Evolutionary conservation across 2,329 filamentous ascomycete genomes (phyloP).

Genomic region (Thelonectria rubi): DNA sequence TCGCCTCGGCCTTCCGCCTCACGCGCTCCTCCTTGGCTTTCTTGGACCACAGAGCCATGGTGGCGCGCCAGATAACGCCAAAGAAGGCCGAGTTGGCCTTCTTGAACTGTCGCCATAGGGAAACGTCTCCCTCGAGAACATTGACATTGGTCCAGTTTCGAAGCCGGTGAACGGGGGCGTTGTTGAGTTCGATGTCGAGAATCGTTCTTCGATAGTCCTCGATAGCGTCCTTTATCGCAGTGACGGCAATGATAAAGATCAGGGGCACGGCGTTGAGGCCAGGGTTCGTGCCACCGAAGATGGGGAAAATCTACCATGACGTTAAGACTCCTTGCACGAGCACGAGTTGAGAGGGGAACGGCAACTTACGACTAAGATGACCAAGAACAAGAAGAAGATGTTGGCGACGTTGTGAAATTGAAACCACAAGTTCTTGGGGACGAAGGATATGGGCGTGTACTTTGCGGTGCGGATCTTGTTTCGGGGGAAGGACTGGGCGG

Average conservation of each 20-base stretch:
- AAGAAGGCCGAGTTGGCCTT: constrained; percentile 79
- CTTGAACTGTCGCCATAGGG: constrained; percentile 87
- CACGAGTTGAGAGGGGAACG: constrained; percentile 8
- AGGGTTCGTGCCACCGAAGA: constrained; percentile 92
- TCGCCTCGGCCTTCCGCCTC: constrained; percentile 53
- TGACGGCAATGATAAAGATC: constrained; percentile 90
- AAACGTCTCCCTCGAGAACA: constrained; percentile 85
- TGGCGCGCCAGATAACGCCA: constrained; percentile 60
- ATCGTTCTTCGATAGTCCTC: constrained; percentile 94
- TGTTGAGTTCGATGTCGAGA: constrained; percentile 93
- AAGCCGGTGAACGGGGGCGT: constrained; percentile 91
- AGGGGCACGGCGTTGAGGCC: constrained; percentile 89
- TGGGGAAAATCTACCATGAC: constrained; percentile 81
- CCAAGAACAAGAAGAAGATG: constrained; percentile 96
- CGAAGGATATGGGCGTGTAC: constrained; percentile 93
- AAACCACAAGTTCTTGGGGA: constrained; percentile 96
- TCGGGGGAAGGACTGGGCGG: constrained; percentile 74
- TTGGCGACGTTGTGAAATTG: constrained; percentile 99
- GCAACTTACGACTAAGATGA: constrained; percentile 86
- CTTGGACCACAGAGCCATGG: constrained; percentile 60
- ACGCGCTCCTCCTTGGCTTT: constrained; percentile 59
- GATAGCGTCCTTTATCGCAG: constrained; percentile 91
- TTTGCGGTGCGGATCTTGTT: constrained; percentile 99
- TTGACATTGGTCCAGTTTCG: constrained; percentile 94
- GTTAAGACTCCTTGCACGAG: constrained; percentile 30